Conservation (phyloP, 805 yeast genomes). For the Kockiozyma suomiensis region DNA sequence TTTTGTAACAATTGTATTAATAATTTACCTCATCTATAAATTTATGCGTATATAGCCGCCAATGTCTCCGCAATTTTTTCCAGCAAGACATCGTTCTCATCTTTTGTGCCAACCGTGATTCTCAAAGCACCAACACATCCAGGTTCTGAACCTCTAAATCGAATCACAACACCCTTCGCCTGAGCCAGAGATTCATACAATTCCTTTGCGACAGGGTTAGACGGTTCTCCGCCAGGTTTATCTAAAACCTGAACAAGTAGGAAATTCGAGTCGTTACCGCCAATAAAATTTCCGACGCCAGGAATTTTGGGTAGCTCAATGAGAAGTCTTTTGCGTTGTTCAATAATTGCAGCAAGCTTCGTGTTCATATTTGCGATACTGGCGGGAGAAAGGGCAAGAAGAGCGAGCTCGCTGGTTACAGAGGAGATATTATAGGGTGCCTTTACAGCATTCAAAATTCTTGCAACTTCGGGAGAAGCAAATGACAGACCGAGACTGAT, state of each 20-base stretch:
- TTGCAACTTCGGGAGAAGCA: conserved; percentile 61
- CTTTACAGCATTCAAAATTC: conserved; percentile 81
- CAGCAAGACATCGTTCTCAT: conserved; percentile 67
- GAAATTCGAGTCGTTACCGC: conserved; percentile 88
- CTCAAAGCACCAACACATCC: conserved; percentile 89
- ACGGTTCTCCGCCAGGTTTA: conserved; percentile 59
- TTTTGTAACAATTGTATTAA: not conserved
- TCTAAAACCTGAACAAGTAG: conserved; percentile 71
- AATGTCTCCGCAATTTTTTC: conserved; percentile 50
- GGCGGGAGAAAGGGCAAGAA: conserved; percentile 64
- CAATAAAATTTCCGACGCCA: conserved; percentile 73
- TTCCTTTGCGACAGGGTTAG: conserved; percentile 63
- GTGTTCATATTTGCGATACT: conserved; percentile 63
- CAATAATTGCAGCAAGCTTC: conserved; percentile 53
- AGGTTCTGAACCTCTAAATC: conserved; percentile 87
- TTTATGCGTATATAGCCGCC: conserved; percentile 14
- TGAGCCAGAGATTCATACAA: conserved; percentile 74
- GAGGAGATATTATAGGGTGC: conserved; percentile 94
- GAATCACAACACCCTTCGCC: conserved; percentile 74
- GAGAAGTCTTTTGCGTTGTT: conserved; percentile 60
- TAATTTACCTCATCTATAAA: not conserved
- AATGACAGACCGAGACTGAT: conserved; percentile 71
- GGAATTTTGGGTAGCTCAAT: conserved; percentile 56
- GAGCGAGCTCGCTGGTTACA: conserved; percentile 72
- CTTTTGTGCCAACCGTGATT: conserved; percentile 80